Conservation (phyloP, 805 yeast species). For the Suhomyces tanzawaensis region DNA sequence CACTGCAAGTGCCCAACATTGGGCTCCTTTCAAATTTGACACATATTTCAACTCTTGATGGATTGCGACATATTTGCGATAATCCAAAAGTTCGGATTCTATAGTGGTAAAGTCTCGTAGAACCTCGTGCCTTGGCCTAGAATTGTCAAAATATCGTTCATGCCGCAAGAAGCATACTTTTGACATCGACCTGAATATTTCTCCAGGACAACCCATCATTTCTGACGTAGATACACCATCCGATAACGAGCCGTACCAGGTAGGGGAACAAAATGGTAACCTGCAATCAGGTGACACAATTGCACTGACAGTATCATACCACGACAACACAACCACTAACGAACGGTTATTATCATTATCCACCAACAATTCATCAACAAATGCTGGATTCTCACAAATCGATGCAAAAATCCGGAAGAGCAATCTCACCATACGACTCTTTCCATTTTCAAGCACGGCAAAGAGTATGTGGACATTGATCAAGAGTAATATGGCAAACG, state of each 20-base stretch:
- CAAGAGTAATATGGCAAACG: constrained; percentile 46
- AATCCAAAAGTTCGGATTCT: constrained; percentile 36
- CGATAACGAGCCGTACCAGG: constrained; percentile 48
- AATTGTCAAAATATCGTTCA: constrained; percentile 14
- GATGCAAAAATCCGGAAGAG: constrained; percentile 50
- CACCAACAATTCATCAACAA: constrained; percentile 39
- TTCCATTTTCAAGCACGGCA: constrained; percentile 53
- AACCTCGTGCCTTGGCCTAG: constrained; percentile 12
- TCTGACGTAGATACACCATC: constrained; percentile 47
- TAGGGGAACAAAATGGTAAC: constrained; percentile 50
- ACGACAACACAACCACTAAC: constrained; percentile 49
- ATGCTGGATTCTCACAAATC: constrained; percentile 43
- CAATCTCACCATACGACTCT: constrained; percentile 49
- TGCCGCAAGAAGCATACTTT: constrained; percentile 42
- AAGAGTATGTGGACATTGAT: constrained; percentile 55
- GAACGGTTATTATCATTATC: constrained; percentile 49
- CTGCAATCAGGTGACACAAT: constrained; percentile 57
- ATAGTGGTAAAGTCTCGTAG: constrained; percentile 29
- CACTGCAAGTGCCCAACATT: constrained; percentile 53
- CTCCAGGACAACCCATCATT: constrained; percentile 63
- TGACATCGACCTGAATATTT: constrained; percentile 47
- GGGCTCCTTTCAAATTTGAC: constrained; percentile 49
- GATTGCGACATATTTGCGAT: constrained; percentile 45
- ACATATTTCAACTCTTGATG: constrained; percentile 26
- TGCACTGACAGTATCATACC: constrained; percentile 60